These are phyloP conservation scores for Sugiyamaella chiloensis DNA, from an alignment of 805 yeast species.

Conservation along the genomic window DNA sequence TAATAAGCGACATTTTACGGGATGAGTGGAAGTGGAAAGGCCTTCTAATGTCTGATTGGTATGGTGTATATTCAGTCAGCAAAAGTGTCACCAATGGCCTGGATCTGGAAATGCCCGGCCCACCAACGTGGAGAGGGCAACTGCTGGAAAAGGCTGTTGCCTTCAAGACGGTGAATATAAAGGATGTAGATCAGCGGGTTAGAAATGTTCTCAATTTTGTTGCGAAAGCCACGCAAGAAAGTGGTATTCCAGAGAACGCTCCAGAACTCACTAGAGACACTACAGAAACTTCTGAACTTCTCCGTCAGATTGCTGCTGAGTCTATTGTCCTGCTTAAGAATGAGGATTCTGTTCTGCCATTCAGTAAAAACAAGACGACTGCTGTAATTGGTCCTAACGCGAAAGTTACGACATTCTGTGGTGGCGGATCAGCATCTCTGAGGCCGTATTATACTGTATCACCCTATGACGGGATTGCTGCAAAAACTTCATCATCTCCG, in stretches of 20 bases:
- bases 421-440: constrained; percentile 62
- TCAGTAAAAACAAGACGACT: constrained; percentile 40
- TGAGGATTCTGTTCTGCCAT: constrained; percentile 46
- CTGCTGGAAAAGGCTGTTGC: constrained; percentile 43
- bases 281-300: constrained; percentile 42
- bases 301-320: constrained; percentile 49
- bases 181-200: constrained; percentile 47
- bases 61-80: constrained; percentile 49
- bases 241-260: constrained; percentile 43
- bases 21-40: constrained; percentile 60
- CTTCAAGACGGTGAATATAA: constrained; percentile 40
- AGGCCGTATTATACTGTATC: constrained; percentile 47
- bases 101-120: constrained; percentile 69
- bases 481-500: constrained; percentile 28
- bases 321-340: constrained; percentile 57
- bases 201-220: constrained; percentile 47
- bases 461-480: constrained; percentile 46
- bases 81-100: constrained; percentile 53
- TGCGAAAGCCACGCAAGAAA: constrained; percentile 38
- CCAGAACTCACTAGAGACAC: constrained; percentile 44
- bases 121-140: constrained; percentile 44
- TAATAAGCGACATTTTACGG: constrained; percentile 48
- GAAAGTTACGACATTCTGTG: constrained; percentile 47
- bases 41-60: constrained; percentile 62
- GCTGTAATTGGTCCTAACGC: constrained; percentile 63